phyloP scores from a whole-genome alignment of 176 grass and related monocot genomes.

The Paspalum vaginatum region DNA sequence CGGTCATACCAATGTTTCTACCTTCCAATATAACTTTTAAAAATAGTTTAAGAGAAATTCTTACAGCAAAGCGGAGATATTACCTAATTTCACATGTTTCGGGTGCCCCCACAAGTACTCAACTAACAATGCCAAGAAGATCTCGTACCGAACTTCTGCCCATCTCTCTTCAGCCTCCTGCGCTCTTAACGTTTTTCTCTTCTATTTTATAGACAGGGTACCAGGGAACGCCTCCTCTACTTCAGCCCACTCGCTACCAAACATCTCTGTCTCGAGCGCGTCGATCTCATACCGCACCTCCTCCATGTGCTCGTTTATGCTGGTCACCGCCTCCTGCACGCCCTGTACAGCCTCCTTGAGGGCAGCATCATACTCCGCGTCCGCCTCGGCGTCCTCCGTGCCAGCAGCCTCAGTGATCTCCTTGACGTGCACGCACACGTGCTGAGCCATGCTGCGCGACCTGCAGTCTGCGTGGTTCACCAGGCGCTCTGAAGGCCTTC shows the following conservation, averaged over 20 bases:
- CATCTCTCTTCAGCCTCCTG: not conserved
- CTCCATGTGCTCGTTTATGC: slow-evolving; percentile 85
- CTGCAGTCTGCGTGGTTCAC: slow-evolving; percentile 70
- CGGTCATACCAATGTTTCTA: too few species aligned
- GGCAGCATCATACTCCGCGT: slow-evolving; percentile 62
- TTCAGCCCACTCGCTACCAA: slow-evolving; percentile 26
- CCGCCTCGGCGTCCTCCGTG: slow-evolving; percentile 76
- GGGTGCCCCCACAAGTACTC: not conserved
- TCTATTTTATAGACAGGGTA: slow-evolving; percentile 44
- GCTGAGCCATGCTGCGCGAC: slow-evolving; percentile 46
- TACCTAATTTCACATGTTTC: not conserved
- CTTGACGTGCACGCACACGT: slow-evolving; percentile 73
- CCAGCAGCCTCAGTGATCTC: slow-evolving; percentile 84
- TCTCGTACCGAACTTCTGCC: not conserved
- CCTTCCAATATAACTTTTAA: too few species aligned
- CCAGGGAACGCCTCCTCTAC: slow-evolving; percentile 40
- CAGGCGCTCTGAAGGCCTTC: slow-evolving; percentile 72
- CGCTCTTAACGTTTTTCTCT: not conserved
- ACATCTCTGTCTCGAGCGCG: slow-evolving; percentile 52
- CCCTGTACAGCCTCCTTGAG: slow-evolving; percentile 86
- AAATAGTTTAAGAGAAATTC: too few species aligned
- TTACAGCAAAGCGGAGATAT: too few species aligned
- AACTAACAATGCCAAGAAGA: not conserved
- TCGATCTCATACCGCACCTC: slow-evolving; percentile 88
- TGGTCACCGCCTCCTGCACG: slow-evolving; percentile 73